Evolutionary conservation across 768 basidiomycete species (phyloP).

Genomic region (Gloeopeniophorella convolvens): DNA sequence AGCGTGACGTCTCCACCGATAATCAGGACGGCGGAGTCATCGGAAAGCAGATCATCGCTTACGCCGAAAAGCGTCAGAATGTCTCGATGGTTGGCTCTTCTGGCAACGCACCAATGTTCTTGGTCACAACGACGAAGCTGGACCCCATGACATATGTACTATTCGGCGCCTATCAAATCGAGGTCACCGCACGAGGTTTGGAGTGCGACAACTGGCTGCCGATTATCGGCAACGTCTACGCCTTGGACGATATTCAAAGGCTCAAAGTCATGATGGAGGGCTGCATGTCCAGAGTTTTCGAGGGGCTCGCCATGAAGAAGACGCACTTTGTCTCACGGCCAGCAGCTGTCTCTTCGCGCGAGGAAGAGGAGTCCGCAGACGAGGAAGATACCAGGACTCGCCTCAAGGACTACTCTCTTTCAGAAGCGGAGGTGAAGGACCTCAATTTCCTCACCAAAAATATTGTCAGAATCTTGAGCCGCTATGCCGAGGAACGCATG

Average conservation of each 20-base stretch:
- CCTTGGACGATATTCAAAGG: constrained; percentile 75
- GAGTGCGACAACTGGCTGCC: constrained; percentile 92
- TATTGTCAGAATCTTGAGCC: constrained; percentile 66
- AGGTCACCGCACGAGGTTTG: constrained; percentile 63
- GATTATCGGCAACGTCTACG: constrained; percentile 63
- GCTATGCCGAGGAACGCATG: constrained; percentile 60
- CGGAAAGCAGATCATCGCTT: constrained; percentile 77
- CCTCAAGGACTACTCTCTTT: constrained; percentile 45
- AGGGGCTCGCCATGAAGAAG: constrained; percentile 59
- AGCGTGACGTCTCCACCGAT: constrained; percentile 36
- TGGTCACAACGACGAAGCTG: constrained; percentile 76
- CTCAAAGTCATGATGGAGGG: constrained; percentile 75
- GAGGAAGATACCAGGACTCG: constrained; percentile 39
- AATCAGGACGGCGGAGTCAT: constrained; percentile 26
- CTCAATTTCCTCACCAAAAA: constrained; percentile 68
- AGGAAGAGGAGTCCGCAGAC: constrained; percentile 51
- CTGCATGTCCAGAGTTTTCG: constrained; percentile 85
- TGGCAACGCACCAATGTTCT: constrained; percentile 43
- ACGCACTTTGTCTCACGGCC: constrained; percentile 29
- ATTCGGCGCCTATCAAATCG: constrained; percentile 79
- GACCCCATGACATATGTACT: constrained; percentile 87
- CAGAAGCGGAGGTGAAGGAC: constrained; percentile 64
- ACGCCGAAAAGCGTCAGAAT: constrained; percentile 78
- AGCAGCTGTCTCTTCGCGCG: constrained; percentile 34
- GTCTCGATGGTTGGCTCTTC: constrained; percentile 41